Percentiles rank a stretch among this genome's conserved stretches.
phyloP scores from a whole-genome alignment of 805 yeast genomes.

The Saccharomycopsis sp. region DNA sequence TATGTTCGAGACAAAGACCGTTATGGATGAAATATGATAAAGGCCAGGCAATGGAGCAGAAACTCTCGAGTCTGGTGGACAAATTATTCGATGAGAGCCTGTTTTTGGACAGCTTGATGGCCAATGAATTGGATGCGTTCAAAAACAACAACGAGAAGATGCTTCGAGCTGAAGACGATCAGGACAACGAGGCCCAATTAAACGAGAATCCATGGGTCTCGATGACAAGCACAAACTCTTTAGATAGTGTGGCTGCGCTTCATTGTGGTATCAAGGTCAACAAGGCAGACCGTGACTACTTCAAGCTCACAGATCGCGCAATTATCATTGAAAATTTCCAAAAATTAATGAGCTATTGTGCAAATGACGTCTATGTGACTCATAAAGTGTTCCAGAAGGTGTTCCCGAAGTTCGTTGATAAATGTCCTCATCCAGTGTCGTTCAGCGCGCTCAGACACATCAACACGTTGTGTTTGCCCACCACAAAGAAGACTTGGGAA shows the following conservation, averaged over 20 bases:
- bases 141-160: conserved; percentile 10
- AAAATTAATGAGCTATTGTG: conserved; percentile 70
- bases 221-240: conserved; percentile 68
- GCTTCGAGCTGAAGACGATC: conserved; percentile 18
- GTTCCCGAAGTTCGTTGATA: conserved; percentile 57
- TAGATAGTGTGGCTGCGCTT: conserved; percentile 70
- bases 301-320: conserved; percentile 47
- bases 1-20: conserved; percentile 87
- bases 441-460: conserved; percentile 78
- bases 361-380: conserved; percentile 75
- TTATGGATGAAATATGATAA: conserved; percentile 59
- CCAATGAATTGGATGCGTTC: neutral
- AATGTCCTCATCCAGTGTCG: conserved; percentile 91
- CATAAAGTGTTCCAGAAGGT: conserved; percentile 60
- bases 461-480: conserved; percentile 72
- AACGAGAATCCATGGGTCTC: conserved; percentile 76
- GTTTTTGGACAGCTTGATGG: neutral
- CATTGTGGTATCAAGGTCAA: conserved; percentile 67
- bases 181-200: conserved; percentile 27
- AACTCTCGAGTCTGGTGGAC: conserved; percentile 8
- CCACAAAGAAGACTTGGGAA: conserved; percentile 62
- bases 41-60: conserved; percentile 21
- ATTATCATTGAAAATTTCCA: conserved; percentile 53
- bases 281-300: conserved; percentile 61
- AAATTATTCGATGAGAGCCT: conserved; percentile 24